Evolutionary conservation across 2,329 filamentous ascomycete genomes (phyloP), one percentile per base, ranked within the genome.

Genomic region (Fusarium bactridioides): DNA sequence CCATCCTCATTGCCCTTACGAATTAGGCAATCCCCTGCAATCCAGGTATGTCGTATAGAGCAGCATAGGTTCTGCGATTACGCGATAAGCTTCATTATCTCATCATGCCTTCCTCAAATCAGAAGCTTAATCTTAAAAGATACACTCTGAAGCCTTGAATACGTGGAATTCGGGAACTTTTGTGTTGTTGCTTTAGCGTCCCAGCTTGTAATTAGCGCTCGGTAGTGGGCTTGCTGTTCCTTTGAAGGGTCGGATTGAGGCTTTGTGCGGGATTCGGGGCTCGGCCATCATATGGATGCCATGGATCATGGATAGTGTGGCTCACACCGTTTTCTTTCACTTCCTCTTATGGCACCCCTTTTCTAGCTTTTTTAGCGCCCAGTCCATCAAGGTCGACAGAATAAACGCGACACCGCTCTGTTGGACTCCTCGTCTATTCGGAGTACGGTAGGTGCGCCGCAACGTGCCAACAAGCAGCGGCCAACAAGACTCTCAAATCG

Each of bases 241-340:
- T 69, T 64, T 64, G 64, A 50, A 50, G 56, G 29, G 51, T 61
- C 38, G 53, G 64, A 64, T 71, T 74, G 74, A 74, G 70, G 72
- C 72, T 70, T 69, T 74, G 64, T 44, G 44, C 59, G 60, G 65
- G 61, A 59, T 56, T 70, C 55, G 70, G 64, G 66, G 66, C 63
- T 71, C 55, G 70, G 70, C 61, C 65, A 62, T 72, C 59, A 65
- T 53, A 72, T 69, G 51, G 61, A 51, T 58, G 60, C 69, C 69
- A 70, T 73, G 69, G 69, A 58, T 63, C 50, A 67, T 70, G 66
- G 58, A 69, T 70, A 40, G 41, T 58, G 69, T 73, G 58, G 67
- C 63, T 71, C 70, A 57, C 70, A 74, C 71, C 71, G 63, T 74
- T 73, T 74, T 74, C 70, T 74, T 73, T 74, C 71, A 72, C 61